Conservation (phyloP, 805 yeast species). For the Limtongia smithiae region DNA sequence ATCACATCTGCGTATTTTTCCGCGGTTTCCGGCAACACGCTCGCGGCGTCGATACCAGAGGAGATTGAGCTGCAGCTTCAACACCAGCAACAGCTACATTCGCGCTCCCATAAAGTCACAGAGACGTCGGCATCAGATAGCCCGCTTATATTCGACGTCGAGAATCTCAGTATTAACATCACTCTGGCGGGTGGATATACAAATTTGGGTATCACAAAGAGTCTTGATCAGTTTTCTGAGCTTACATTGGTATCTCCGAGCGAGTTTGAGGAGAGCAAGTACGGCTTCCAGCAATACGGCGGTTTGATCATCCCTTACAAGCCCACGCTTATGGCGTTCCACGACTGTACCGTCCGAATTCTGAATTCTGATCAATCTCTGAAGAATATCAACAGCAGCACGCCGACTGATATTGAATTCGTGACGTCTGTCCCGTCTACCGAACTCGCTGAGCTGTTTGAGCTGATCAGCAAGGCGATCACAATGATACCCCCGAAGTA, state of each 20-base stretch:
- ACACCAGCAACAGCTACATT: no score
- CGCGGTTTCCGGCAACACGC: no score
- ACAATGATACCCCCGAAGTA: slow-evolving; percentile 9
- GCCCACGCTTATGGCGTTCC: slow-evolving; percentile 8
- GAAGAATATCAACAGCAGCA: not conserved
- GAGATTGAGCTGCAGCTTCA: no score
- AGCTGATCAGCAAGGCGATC: slow-evolving; percentile 9
- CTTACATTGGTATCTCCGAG: slow-evolving; percentile 5
- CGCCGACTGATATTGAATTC: not conserved
- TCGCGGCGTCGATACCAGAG: no score
- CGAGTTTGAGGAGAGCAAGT: not conserved
- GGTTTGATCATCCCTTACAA: slow-evolving; percentile 11
- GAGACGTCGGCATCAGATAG: no score
- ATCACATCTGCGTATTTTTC: no score
- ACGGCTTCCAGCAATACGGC: slow-evolving; percentile 8
- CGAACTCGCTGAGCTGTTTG: slow-evolving; percentile 11
- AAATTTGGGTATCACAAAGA: slow-evolving; percentile 2
- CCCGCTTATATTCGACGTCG: slow-evolving; percentile 1
- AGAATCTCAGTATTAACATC: not conserved
- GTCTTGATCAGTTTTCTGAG: slow-evolving; percentile 7
- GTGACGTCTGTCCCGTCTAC: slow-evolving; percentile 5
- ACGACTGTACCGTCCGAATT: slow-evolving; percentile 5
- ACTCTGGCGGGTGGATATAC: slow-evolving; percentile 3
- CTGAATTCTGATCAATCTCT: slow-evolving; percentile 1
- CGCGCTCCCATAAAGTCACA: no score